These are phyloP conservation scores for Gracilaria caudata DNA, from an alignment of 23 red algal genomes.

Conservation along the genomic window DNA sequence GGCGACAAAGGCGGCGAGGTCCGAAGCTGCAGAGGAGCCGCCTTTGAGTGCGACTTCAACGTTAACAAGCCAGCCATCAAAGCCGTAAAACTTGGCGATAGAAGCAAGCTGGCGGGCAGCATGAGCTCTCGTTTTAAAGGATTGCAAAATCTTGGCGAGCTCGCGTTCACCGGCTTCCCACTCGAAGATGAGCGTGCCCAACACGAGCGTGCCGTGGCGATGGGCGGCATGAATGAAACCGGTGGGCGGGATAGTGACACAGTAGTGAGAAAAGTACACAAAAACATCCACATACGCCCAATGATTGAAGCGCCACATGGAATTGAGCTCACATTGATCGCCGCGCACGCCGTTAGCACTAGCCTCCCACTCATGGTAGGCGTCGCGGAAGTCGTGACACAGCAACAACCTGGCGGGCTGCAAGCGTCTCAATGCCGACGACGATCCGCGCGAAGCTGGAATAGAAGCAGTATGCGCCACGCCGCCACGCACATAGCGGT, in stretches of 20 bases:
- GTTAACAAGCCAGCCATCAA: slow-evolving; percentile 96
- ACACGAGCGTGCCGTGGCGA: slow-evolving; percentile 64
- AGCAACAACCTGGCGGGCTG: slow-evolving; percentile 58
- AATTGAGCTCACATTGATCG: not conserved
- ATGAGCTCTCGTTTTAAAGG: slow-evolving; percentile 41
- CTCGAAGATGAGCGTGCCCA: slow-evolving; percentile 87
- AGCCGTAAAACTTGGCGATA: slow-evolving; percentile 78
- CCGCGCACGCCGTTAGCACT: slow-evolving; percentile 39
- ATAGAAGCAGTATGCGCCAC: not conserved
- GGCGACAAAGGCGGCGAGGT: slow-evolving; percentile 59
- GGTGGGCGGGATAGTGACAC: slow-evolving; percentile 72
- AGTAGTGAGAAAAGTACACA: slow-evolving; percentile 84
- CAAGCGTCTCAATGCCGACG: slow-evolving; percentile 16
- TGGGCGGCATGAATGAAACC: slow-evolving; percentile 84
- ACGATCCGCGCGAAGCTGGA: slow-evolving; percentile 15
- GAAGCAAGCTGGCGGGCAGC: slow-evolving; percentile 70
- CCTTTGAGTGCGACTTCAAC: slow-evolving; percentile 49
- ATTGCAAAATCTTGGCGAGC: slow-evolving; percentile 49
- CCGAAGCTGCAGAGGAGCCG: slow-evolving; percentile 22
- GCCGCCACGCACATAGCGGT: slow-evolving; percentile 26
- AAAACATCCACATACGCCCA: slow-evolving; percentile 92
- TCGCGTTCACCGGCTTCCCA: slow-evolving; percentile 48
- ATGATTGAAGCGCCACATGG: slow-evolving; percentile 71
- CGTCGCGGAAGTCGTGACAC: slow-evolving; percentile 54
- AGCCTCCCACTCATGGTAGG: slow-evolving; percentile 56